phyloP scores from a whole-genome alignment of 2,329 filamentous ascomycete species.

The Eutypa lata region DNA sequence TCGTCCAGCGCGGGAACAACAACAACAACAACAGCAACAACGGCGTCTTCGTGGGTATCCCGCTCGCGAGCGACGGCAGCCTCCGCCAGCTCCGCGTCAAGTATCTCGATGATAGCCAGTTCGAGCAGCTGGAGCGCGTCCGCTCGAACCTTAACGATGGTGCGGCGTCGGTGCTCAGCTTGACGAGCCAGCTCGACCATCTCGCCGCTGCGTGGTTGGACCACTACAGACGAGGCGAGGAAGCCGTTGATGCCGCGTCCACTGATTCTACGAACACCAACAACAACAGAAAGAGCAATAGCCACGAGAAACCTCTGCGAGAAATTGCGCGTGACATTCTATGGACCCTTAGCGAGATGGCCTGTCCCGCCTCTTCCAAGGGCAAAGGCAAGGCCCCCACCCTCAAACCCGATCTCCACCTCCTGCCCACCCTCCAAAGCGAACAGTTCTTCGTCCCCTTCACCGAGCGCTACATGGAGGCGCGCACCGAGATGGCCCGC shows the following conservation, averaged over 20 bases:
- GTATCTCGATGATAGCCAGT: constrained; percentile 29
- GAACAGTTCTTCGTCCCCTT: constrained; percentile 24
- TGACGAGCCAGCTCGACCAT: constrained; percentile 23
- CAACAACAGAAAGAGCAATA: neutral
- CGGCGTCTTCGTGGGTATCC: constrained; percentile 41
- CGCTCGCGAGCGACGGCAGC: constrained; percentile 31
- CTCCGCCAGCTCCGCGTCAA: constrained; percentile 34
- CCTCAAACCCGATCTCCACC: neutral
- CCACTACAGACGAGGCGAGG: constrained; percentile 1
- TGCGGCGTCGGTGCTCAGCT: constrained; percentile 17
- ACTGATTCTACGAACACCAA: neutral
- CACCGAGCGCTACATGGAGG: constrained; percentile 5
- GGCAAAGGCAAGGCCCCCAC: too few species aligned
- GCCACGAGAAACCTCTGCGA: constrained; percentile 8
- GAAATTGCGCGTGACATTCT: constrained; percentile 20
- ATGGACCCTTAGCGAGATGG: constrained; percentile 15
- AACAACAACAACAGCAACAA: constrained; percentile 31
- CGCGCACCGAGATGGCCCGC: constrained; percentile 13
- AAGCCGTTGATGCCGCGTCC: neutral
- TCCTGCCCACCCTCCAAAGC: constrained; percentile 21
- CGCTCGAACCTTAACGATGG: constrained; percentile 6
- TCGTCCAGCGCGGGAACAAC: constrained; percentile 15
- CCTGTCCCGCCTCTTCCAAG: neutral
- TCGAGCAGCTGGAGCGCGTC: constrained; percentile 25
- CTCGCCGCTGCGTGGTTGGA: constrained; percentile 22